A percentile compares a stretch with the other conserved stretches of the same genome.
Conservation (phyloP, 805 yeast genomes). For the Saturnispora sekii region DNA sequence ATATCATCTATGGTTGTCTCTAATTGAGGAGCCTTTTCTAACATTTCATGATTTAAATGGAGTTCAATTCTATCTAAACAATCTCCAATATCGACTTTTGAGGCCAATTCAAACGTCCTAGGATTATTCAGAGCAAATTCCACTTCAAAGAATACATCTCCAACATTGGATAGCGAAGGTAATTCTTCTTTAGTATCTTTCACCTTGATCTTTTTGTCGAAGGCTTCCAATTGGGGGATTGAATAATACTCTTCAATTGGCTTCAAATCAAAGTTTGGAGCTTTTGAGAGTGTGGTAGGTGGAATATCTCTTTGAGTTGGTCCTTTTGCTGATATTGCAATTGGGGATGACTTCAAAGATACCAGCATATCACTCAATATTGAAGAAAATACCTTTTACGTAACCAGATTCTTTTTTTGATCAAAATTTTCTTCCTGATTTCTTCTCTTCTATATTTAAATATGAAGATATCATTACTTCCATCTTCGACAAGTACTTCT, state of each 20-base stretch:
- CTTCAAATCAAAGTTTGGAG: conserved; percentile 35
- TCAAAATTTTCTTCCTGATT: background rate
- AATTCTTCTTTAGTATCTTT: conserved; percentile 25
- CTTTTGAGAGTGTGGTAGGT: conserved; percentile 53
- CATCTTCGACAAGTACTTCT: conserved; percentile 87
- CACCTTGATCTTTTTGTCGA: conserved; percentile 37
- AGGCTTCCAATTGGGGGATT: conserved; percentile 29
- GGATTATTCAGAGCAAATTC: conserved; percentile 84
- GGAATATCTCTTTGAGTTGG: conserved; percentile 86
- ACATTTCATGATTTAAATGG: conserved; percentile 70
- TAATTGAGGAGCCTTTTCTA: conserved; percentile 75
- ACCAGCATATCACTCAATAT: conserved; percentile 11
- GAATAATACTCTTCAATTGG: conserved; percentile 22
- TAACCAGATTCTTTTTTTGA: background rate
- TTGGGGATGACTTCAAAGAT: conserved; percentile 27
- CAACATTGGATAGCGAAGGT: conserved; percentile 40
- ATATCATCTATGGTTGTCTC: conserved; percentile 78
- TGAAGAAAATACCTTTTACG: background rate
- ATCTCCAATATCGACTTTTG: conserved; percentile 67
- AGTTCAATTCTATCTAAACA: conserved; percentile 82
- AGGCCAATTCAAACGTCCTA: conserved; percentile 62
- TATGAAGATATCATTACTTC: conserved; percentile 45
- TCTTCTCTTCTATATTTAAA: background rate
- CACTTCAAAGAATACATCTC: conserved; percentile 55
- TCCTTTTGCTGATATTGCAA: conserved; percentile 39